Base-by-base conservation (phyloP, 768 basidiomycete species). In the Lactifluus subvellereus region DNA sequence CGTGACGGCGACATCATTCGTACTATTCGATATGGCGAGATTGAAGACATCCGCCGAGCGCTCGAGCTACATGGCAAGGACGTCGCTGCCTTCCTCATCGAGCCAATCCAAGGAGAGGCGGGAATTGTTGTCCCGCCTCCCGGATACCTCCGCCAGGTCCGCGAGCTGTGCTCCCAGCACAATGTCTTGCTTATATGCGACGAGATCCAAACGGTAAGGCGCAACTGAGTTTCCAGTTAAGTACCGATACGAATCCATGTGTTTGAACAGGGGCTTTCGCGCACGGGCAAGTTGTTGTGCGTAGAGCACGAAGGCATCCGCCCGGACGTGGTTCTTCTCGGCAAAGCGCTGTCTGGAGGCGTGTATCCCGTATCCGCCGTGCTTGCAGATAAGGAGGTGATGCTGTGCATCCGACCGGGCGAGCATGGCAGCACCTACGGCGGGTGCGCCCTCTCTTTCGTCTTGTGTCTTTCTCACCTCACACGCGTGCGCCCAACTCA, bases 41-140 rank as follows among this genome's bases (percentile, higher is more conserved):
- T 89, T 27, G 84, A 84, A 22, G 96, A 97, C 69, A 74, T 98
- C n/a, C 83, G 87, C 72, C 79, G 80, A 11, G 96, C 92, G 6
- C 74, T 99, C 35, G 86, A 91, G 64, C 72, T 86, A 42, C 80
- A 94, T 72, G 94, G 96, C 9, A 75, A 87, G 65, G 80, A 89
- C 61, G 85, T 91, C 30, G 97, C 95, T 6, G 96, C 91, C 1
- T 94, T 99, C 79, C 80, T 99, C 60, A 83, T 99, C 3, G 97
- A 99, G 76, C 97, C 97, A 6, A 98, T 99, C 65, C 97, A 99
- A 73, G 96, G 96, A n/a, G 96, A 98, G 76, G 96, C 96, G 18
- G 95, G 94, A 11, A 96, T 99, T 68, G 86, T 98, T 62, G 91
- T 98, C 11, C 97, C 97, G 0, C 86, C 88, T 1, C 80, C 82